Conservation (phyloP, 129 eudicot genomes). For the Silybum marianum region DNA sequence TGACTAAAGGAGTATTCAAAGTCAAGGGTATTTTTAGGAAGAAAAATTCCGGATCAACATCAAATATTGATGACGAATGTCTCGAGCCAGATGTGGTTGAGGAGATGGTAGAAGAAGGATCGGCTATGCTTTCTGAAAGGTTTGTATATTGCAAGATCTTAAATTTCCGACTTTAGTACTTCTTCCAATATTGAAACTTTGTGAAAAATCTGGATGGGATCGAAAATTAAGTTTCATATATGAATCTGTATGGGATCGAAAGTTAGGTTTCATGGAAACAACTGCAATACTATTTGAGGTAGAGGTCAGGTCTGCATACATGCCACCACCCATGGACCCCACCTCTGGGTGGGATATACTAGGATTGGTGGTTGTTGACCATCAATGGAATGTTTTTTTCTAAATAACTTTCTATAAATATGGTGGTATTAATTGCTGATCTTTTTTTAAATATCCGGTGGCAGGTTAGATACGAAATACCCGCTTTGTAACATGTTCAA, state of each 20-base stretch:
- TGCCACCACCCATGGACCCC: no score
- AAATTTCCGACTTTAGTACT: neutral
- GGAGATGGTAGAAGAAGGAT: conserved; percentile 94
- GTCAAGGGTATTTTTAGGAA: conserved; percentile 77
- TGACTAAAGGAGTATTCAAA: conserved; percentile 63
- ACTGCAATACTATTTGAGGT: no score
- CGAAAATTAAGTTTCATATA: no score
- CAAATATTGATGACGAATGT: conserved; percentile 56
- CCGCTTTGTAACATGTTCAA: conserved; percentile 97
- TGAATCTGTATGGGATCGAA: no score
- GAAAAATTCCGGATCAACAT: conserved; percentile 66
- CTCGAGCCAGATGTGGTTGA: conserved; percentile 76
- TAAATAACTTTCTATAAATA: no score
- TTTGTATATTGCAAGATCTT: conserved; percentile 12
- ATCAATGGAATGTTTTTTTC: neutral
- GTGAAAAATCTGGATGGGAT: no score
- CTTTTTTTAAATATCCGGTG: neutral
- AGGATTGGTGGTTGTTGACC: no score
- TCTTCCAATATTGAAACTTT: neutral
- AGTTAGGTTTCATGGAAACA: no score
- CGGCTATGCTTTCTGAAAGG: conserved; percentile 96
- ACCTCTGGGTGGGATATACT: no score
- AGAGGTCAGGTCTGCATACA: no score
- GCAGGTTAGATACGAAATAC: conserved; percentile 85
- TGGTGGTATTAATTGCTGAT: neutral